phyloP scores from a whole-genome alignment of 768 basidiomycete genomes.

The Cyclocybe aegerita region DNA sequence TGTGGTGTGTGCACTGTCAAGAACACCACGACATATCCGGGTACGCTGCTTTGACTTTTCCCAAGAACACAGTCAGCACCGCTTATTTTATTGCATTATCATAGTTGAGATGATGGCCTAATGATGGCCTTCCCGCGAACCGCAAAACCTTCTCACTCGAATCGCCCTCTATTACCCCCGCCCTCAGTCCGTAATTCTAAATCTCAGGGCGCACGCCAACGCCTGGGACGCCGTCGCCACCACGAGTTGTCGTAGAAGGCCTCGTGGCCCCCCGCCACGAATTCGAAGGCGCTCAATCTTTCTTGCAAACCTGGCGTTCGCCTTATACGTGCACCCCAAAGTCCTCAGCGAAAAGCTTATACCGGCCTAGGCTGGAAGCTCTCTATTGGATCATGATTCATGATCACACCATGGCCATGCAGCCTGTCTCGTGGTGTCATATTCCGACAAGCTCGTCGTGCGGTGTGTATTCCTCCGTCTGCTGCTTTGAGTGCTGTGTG shows the following conservation, averaged over 20 bases:
- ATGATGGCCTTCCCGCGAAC: conserved; percentile 8
- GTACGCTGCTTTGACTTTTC: conserved; percentile 9
- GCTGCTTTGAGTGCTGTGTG: background rate
- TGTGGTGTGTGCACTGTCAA: background rate
- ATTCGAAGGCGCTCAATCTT: background rate
- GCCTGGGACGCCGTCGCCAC: too few species aligned
- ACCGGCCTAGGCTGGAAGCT: background rate
- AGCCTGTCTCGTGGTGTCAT: background rate
- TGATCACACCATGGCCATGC: background rate
- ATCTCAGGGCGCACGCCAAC: background rate
- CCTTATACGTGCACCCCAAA: background rate
- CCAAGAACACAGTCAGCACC: background rate
- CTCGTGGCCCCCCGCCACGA: too few species aligned
- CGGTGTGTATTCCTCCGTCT: background rate
- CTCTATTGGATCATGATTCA: background rate
- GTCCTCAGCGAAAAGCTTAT: background rate
- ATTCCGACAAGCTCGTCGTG: background rate
- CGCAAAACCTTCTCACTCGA: conserved; percentile 3
- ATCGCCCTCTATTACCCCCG: conserved; percentile 5
- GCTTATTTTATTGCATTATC: background rate
- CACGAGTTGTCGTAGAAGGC: too few species aligned
- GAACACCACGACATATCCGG: background rate
- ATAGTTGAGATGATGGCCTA: background rate
- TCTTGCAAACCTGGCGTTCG: background rate
- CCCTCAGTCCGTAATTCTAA: background rate